These are phyloP conservation scores for Trypanosoma cruzi DNA, from an alignment of 208 protist genomes.

Conservation along the genomic window DNA sequence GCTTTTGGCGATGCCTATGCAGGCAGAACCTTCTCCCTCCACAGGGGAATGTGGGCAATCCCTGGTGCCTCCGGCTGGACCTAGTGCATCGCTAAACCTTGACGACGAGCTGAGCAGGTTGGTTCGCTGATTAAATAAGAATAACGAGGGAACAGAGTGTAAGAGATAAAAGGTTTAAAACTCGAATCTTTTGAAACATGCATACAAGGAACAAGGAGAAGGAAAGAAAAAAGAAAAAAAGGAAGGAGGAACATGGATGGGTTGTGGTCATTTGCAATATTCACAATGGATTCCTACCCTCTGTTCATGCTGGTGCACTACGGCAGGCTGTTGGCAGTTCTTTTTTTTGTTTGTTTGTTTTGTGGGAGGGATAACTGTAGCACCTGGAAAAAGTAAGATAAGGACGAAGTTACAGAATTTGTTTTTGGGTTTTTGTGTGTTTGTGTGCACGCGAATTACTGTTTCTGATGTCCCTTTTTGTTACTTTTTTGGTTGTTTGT, in stretches of 20 bases:
- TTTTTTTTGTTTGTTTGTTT: too few species aligned
- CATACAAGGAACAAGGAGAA: background rate
- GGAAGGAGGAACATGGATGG: slow-evolving; percentile 3
- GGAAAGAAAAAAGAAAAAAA: slow-evolving; percentile 8
- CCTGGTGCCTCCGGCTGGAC: background rate
- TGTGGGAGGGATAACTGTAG: too few species aligned
- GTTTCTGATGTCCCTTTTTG: too few species aligned
- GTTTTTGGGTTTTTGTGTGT: too few species aligned
- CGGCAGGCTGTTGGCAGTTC: too few species aligned
- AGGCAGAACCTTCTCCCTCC: background rate
- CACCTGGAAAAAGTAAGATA: too few species aligned
- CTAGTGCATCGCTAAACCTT: slow-evolving; percentile 41
- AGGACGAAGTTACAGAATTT: too few species aligned
- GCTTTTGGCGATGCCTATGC: slow-evolving; percentile 21
- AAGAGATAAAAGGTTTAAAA: background rate
- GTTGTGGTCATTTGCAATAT: too few species aligned
- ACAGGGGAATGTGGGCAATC: background rate
- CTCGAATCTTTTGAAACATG: background rate
- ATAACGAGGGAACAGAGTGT: background rate
- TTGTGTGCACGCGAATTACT: too few species aligned
- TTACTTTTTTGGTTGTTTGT: too few species aligned
- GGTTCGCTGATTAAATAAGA: slow-evolving; percentile 23
- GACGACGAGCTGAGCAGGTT: slow-evolving; percentile 70
- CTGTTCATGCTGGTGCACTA: too few species aligned
- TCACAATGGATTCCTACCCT: too few species aligned